phyloP scores from a whole-genome alignment of 2,329 filamentous ascomycete species.

The Aschersonia sp. region DNA sequence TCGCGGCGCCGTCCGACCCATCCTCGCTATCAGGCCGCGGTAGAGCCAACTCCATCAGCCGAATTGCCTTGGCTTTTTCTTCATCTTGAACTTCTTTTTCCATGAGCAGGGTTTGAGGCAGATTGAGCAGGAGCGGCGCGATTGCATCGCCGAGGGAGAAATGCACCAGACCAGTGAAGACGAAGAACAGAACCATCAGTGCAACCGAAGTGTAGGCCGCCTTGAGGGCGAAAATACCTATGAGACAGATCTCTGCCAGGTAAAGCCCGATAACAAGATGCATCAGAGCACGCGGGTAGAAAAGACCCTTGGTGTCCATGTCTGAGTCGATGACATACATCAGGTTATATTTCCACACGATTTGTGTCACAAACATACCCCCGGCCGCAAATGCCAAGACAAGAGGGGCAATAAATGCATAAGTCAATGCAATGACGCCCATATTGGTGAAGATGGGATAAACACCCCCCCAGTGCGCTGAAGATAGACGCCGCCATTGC shows the following conservation, averaged over 20 bases:
- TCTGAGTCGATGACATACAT: constrained; percentile 71
- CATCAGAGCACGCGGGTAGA: constrained; percentile 76
- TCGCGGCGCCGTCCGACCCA: constrained; percentile 12
- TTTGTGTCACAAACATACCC: constrained; percentile 68
- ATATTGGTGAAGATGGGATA: constrained; percentile 73
- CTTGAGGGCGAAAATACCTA: constrained; percentile 68
- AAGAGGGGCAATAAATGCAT: constrained; percentile 74
- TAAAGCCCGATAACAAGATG: constrained; percentile 79
- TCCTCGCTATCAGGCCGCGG: constrained; percentile 9
- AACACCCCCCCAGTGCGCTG: constrained; percentile 71
- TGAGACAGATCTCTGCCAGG: constrained; percentile 65
- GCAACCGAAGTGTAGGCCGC: constrained; percentile 53
- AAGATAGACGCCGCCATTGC: constrained; percentile 59
- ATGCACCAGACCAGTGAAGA: constrained; percentile 68
- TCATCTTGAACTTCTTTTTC: constrained; percentile 30
- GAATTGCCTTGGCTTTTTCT: constrained; percentile 31
- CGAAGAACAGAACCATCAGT: constrained; percentile 59
- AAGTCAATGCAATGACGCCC: constrained; percentile 69
- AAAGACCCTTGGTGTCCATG: constrained; percentile 76
- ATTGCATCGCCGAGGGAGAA: constrained; percentile 59
- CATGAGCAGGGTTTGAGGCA: constrained; percentile 57
- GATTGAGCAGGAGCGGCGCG: constrained; percentile 59
- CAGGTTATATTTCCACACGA: constrained; percentile 82
- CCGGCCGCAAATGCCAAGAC: constrained; percentile 70
- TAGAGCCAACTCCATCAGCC: constrained; percentile 8